Base-by-base conservation (phyloP, 768 basidiomycete genomes). In the Mycena capillaripes region DNA sequence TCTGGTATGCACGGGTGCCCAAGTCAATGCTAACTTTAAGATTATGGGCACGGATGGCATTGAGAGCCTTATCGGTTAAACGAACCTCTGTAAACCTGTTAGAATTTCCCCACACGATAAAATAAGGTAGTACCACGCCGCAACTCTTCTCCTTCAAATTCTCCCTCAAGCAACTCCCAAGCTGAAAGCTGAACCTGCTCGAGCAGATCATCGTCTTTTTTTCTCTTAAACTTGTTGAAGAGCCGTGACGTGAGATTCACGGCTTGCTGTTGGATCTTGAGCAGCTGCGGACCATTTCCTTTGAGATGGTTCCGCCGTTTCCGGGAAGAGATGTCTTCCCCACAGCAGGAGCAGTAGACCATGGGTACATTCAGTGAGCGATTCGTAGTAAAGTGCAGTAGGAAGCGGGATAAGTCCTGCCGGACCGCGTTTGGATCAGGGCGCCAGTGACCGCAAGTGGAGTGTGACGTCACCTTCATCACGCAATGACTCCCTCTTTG, bases 21-120 rank as follows among this genome's bases (percentile, higher is more conserved):
- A 66, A 57, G 38, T 66, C 65, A 30, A 57, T 66, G 36, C 57
- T 57, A 27, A 57, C 65, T 42, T 66, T 66, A 40, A 56, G 32
- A 34, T 66, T 66, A 23, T 66, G 65, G 4, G 27, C 53, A 3
- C 53, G 65, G 34, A 66, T 56, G 27, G 55, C 55, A 16, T 66
- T 57, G 30, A 66, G 50, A 9, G 36, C 65, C 27, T 57, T 44
- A 30, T 57, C 65, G 12, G 34, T 36, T 36, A 36, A 36, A 36
- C 34, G 34, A 36, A 36, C 34, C 12, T 12, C 34, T 36, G 34
- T 12, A 29, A 38, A 29, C 34, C 12, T 12, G 12, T 36, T 36
- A 36, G 12, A 36, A 6, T 36, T 36, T 12, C 34, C 34, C 34
- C 6, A 36, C 34, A 36, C 12, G 34, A 36, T 36, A 12, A 36